These are phyloP conservation scores for Gracilariopsis chorda DNA, from an alignment of 23 red algal species.

Conservation along the genomic window DNA sequence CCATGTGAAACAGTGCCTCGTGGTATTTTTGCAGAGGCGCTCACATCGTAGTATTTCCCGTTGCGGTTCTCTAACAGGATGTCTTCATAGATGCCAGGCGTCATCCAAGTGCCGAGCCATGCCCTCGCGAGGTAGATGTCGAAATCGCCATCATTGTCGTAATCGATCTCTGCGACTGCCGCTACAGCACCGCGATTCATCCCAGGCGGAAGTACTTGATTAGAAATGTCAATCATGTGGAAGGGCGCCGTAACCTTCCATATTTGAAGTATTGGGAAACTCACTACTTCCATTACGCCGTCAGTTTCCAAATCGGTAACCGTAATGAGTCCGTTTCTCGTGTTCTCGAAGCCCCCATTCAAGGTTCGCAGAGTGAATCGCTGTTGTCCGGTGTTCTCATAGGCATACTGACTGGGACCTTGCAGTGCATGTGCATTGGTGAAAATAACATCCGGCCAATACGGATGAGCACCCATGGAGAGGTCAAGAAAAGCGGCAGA, in stretches of 20 bases:
- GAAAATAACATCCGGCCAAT: conserved; percentile 21
- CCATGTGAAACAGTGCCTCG: not conserved
- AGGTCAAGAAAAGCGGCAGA: conserved; percentile 8
- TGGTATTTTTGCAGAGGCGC: not conserved
- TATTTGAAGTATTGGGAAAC: not conserved
- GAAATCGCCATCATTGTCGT: conserved; percentile 52
- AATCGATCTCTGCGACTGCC: conserved; percentile 52
- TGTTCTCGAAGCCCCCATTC: not conserved
- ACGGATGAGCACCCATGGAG: conserved; percentile 5
- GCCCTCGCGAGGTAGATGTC: conserved; percentile 42
- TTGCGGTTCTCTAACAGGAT: conserved; percentile 43
- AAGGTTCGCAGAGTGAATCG: not conserved
- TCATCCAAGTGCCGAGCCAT: not conserved
- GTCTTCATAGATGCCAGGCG: not conserved
- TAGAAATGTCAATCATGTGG: not conserved
- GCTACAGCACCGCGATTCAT: not conserved
- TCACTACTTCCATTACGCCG: conserved; percentile 16
- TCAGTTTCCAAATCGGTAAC: conserved; percentile 26
- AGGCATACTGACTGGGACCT: conserved; percentile 24
- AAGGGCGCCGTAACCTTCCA: not conserved
- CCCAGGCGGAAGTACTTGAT: not conserved
- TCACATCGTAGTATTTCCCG: conserved; percentile 28
- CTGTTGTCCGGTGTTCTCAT: not conserved
- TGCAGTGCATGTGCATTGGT: not conserved
- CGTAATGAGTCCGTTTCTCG: not conserved